phyloP scores from a whole-genome alignment of 768 basidiomycete species.

The Lactifluus subvellereus region DNA sequence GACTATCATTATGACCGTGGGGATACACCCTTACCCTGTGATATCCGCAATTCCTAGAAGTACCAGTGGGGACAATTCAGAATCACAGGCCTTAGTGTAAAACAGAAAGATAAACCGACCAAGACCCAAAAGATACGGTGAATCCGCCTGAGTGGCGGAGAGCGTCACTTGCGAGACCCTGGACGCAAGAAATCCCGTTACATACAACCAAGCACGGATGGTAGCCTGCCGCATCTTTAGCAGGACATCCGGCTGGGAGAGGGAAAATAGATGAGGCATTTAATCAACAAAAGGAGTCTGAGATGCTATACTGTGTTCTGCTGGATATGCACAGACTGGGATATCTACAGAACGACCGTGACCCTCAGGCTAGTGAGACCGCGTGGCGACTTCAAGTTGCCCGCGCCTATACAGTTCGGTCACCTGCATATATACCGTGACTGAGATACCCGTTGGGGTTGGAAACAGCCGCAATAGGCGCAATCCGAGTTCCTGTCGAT shows the following conservation, averaged over 20 bases:
- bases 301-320: no score
- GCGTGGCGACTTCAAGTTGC: no score
- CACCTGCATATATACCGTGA: no score
- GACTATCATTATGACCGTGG: neutral
- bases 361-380: no score
- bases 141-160: slow-evolving; percentile 28
- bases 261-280: slow-evolving; percentile 7
- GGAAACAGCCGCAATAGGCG: no score
- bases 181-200: slow-evolving; percentile 8
- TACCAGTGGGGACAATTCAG: neutral
- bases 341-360: no score
- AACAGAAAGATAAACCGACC: slow-evolving; percentile 34
- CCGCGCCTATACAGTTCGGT: no score
- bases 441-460: no score
- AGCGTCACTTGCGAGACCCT: slow-evolving; percentile 33
- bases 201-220: slow-evolving; percentile 9
- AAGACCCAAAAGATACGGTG: slow-evolving; percentile 48
- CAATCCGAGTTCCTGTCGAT: neutral
- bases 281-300: neutral
- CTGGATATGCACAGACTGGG: no score
- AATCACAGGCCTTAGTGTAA: neutral
- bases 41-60: slow-evolving; percentile 61
- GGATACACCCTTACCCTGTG: slow-evolving; percentile 47
- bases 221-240: neutral
- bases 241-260: slow-evolving; percentile 4